These are phyloP conservation scores for Solidago caesia DNA, from an alignment of 129 eudicot species.

Conservation along the genomic window DNA sequence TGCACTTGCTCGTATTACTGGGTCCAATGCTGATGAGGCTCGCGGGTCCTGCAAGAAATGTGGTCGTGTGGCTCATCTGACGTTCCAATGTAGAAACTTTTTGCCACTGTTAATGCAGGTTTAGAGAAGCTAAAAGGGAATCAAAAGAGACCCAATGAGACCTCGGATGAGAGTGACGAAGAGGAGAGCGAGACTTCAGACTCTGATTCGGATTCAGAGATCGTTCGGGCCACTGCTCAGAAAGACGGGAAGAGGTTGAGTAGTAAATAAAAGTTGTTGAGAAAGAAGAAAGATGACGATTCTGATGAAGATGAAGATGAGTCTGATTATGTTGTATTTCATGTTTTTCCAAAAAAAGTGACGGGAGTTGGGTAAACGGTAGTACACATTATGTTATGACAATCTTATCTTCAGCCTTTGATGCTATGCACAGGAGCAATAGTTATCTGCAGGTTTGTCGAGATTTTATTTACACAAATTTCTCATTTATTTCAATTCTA, in stretches of 20 bases:
- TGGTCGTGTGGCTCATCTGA: conserved; percentile 89
- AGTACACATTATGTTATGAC: too few relatives aligned
- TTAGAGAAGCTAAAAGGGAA: conserved; percentile 70
- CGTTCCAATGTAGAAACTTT: conserved; percentile 85
- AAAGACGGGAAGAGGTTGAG: conserved; percentile 47
- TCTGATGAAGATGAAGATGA: conserved; percentile 45
- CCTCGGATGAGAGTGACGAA: conserved; percentile 61
- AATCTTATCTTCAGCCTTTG: too few relatives aligned
- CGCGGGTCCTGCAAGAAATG: conserved; percentile 95
- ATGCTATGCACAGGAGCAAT: too few relatives aligned
- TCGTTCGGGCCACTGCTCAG: conserved; percentile 64
- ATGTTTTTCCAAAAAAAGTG: too few relatives aligned
- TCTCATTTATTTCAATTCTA: too few relatives aligned
- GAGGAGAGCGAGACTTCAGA: conserved; percentile 84
- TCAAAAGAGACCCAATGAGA: conserved; percentile 41
- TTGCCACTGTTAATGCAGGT: too few relatives aligned
- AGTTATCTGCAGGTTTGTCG: too few relatives aligned
- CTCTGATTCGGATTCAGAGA: conserved; percentile 80
- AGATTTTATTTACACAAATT: too few relatives aligned
- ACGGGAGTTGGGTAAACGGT: too few relatives aligned
- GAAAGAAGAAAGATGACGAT: conserved; percentile 39
- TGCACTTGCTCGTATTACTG: conserved; percentile 75
- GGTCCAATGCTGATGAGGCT: conserved; percentile 72
- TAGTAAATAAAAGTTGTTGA: conserved; percentile 38
- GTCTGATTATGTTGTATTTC: conserved; percentile 33